Evolutionary conservation across 805 yeast species (phyloP).

Genomic region (Kazachstania kunashirensis): DNA sequence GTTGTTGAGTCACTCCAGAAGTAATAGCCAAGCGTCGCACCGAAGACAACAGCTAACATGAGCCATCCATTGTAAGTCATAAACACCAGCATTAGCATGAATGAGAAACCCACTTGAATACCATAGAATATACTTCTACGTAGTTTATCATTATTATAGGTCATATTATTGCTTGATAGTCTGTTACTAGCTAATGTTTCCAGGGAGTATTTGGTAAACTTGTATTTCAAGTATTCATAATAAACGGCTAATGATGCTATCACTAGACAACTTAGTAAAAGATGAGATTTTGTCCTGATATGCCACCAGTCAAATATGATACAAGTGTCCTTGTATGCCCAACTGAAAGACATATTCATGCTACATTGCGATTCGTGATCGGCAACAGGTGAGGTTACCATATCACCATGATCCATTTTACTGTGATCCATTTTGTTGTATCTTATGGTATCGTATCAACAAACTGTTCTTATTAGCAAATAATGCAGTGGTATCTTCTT

Average conservation of each 20-base stretch:
- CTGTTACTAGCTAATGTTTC: neutral
- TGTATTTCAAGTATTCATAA: conserved; percentile 43
- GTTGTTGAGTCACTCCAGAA: conserved; percentile 38
- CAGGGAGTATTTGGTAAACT: neutral
- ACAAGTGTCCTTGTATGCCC: conserved; percentile 68
- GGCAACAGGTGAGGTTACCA: neutral
- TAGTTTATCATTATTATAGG: conserved; percentile 7
- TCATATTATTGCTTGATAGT: neutral
- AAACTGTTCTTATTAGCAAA: too few species aligned
- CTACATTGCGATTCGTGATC: neutral
- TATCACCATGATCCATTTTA: conserved; percentile 10
- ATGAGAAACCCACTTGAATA: conserved; percentile 58
- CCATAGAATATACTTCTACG: conserved; percentile 44
- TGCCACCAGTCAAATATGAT: conserved; percentile 78
- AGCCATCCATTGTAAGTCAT: conserved; percentile 87
- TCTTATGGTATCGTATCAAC: too few species aligned
- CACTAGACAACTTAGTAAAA: conserved; percentile 42
- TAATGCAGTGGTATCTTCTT: too few species aligned
- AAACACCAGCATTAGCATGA: conserved; percentile 66
- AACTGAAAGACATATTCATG: conserved; percentile 68
- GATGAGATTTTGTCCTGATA: conserved; percentile 41
- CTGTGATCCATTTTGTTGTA: conserved; percentile 5
- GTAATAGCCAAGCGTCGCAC: conserved; percentile 63
- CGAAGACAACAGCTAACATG: conserved; percentile 61
- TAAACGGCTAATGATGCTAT: conserved; percentile 42